Conservation (phyloP, 2,329 filamentous ascomycete species). For the Colletotrichum euphorbiae region DNA sequence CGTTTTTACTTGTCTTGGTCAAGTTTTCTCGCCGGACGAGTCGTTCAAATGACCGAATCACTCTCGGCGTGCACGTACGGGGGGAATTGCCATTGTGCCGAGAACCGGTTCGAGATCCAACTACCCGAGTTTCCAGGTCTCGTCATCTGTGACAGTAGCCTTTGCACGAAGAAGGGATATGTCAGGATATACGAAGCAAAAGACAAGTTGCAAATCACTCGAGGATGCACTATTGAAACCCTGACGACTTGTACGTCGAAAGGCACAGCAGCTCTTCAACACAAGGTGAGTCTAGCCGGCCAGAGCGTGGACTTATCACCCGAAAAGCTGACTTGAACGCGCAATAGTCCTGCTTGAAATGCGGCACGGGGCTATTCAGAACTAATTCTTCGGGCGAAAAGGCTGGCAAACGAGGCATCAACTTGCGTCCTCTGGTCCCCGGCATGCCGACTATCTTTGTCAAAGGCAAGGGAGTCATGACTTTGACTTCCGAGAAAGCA, state of each 20-base stretch:
- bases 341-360: slow-evolving; percentile 45
- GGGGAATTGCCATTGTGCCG: slow-evolving; percentile 49
- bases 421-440: slow-evolving; percentile 36
- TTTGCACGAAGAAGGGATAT: slow-evolving; percentile 47
- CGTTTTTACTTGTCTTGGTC: too few relatives aligned
- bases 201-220: slow-evolving; percentile 29
- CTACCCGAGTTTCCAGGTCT: slow-evolving; percentile 26
- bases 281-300: slow-evolving; percentile 38
- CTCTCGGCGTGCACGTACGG: slow-evolving; percentile 19
- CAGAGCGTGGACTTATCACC: background rate
- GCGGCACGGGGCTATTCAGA: slow-evolving; percentile 45
- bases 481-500: background rate
- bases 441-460: background rate
- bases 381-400: slow-evolving; percentile 43
- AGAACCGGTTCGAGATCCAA: slow-evolving; percentile 44
- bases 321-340: background rate
- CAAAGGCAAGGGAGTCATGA: slow-evolving; percentile 8
- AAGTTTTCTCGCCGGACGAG: background rate
- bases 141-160: slow-evolving; percentile 42
- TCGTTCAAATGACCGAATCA: background rate
- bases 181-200: slow-evolving; percentile 42
- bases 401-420: slow-evolving; percentile 42
- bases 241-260: slow-evolving; percentile 28
- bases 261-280: slow-evolving; percentile 9
- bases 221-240: slow-evolving; percentile 31